Base-by-base conservation (phyloP, 1,139 yeast genomes). In the Saccharomyces hybrid region DNA sequence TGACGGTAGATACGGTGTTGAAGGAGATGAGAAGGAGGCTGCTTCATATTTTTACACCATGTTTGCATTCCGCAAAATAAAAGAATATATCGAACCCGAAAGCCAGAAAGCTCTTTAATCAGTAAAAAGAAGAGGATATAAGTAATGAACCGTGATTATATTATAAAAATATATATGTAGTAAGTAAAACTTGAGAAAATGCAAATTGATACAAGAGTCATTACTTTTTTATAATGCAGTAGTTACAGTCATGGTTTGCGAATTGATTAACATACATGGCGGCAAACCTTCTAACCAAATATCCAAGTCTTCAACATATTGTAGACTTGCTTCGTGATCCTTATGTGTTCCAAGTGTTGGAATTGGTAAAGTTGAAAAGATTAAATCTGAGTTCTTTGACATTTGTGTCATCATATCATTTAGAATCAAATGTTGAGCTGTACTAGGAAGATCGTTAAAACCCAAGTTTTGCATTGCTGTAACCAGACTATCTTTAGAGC, bases 231-330 rank as follows among this genome's bases (percentile, higher is more conserved):
- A 88, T 59, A 88, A 74, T 25, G 95, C 90, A 11, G 97, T 91
- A 0, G 99, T 93, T 1, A 93, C 98, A 0, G 99, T 93, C 75
- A 91, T 89, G 0, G 96, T 86, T 70, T 90, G 96, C 0, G 97
- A 88, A 67, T 93, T 91, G 54, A 93, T 77, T 58, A 93, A 71
- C 66, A 93, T 69, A 3, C 82, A 78, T 0, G 98, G 97, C 0
- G 97, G 97, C 49, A 93, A 72, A 8, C 79, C 89, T 52, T 83
- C 80, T 54, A 90, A 76, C 95, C 97, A 88, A 13, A 87, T 72
- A 50, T 90, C 86, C 54, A 93, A 74, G 61, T 86, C 86, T 55
- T 83, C 83, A 9, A 87, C 81, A 65, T 90, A 93, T 49, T 86
- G 90, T 53, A 82, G 73, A 49, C 95, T 80, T 28, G 84, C 93